Percentiles rank a stretch among this genome's conserved stretches.
Evolutionary conservation across 164 flowering plant species (phyloP).

Genomic region (Stephania yunnanensis): DNA sequence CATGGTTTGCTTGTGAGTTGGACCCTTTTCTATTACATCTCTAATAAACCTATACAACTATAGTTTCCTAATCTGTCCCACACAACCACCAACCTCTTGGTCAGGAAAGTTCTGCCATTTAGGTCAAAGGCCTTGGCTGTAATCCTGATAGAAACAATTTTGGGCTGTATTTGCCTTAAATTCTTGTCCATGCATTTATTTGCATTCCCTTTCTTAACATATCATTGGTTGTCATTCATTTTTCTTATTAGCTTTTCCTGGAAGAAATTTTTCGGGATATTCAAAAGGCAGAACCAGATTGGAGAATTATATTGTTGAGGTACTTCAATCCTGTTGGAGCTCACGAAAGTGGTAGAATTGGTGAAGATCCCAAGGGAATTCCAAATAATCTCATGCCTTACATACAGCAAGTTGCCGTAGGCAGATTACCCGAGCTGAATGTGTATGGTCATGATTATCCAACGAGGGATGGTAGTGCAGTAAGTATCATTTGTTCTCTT

Average conservation of each 20-base stretch:
- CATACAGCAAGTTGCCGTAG: constrained; percentile 94
- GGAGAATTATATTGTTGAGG: constrained; percentile 76
- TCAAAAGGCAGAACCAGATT: constrained; percentile 75
- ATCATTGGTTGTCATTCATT: neutral
- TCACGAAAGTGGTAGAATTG: constrained; percentile 83
- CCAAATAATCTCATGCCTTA: constrained; percentile 98
- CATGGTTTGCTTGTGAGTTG: neutral
- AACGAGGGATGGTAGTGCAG: constrained; percentile 89
- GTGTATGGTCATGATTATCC: constrained; percentile 92
- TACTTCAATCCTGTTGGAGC: constrained; percentile 97
- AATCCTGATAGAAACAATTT: no score
- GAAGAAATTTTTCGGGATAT: constrained; percentile 89
- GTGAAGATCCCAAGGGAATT: constrained; percentile 96
- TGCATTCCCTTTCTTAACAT: neutral
- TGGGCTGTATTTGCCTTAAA: neutral
- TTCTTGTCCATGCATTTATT: neutral
- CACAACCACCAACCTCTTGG: no score
- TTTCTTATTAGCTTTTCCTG: constrained; percentile 52
- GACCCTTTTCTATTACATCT: neutral
- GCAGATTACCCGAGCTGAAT: constrained; percentile 81
- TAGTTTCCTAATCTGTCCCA: no score
- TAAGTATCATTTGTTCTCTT: constrained; percentile 23
- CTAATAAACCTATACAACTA: neutral
- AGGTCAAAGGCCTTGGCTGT: no score
- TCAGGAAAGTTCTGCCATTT: no score